These are phyloP conservation scores for Artemisia tridentata DNA, from an alignment of 129 eudicot species.

Conservation along the genomic window DNA sequence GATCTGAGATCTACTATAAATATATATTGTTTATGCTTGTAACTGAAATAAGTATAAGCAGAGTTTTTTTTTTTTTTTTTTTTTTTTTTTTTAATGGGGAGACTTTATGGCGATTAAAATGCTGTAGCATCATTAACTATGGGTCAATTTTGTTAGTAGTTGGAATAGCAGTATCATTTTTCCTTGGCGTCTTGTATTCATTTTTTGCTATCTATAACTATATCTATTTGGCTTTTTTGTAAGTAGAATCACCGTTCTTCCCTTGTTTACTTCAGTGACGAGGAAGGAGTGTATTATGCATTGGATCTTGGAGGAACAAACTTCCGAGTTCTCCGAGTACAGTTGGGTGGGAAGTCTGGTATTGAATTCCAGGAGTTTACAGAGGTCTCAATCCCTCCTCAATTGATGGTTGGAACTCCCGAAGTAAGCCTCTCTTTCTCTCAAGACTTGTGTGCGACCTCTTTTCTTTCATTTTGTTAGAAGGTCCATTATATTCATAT, in stretches of 20 bases:
- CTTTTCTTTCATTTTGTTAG: too few relatives aligned
- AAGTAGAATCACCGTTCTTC: conserved; percentile 3
- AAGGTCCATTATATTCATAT: neutral
- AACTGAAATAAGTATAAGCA: too few relatives aligned
- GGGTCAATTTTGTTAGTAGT: too few relatives aligned
- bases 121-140: too few relatives aligned
- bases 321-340: conserved; percentile 82
- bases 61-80: too few relatives aligned
- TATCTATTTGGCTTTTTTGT: neutral
- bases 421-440: conserved; percentile 46
- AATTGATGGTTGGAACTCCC: conserved; percentile 79
- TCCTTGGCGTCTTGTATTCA: neutral
- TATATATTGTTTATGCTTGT: too few relatives aligned
- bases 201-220: neutral
- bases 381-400: conserved; percentile 83
- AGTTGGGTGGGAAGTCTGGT: conserved; percentile 64
- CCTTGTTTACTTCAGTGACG: conserved; percentile 47
- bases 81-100: too few relatives aligned
- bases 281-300: conserved; percentile 84
- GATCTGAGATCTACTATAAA: too few relatives aligned
- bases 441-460: conserved; percentile 2
- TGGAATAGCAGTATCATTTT: neutral
- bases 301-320: conserved; percentile 98
- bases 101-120: too few relatives aligned
- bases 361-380: conserved; percentile 66